A percentile compares a stretch with the other conserved stretches of the same genome.
Evolutionary conservation across 1,284 basidiomycete species (phyloP).

Genomic region (Ganoderma lingzhi): DNA sequence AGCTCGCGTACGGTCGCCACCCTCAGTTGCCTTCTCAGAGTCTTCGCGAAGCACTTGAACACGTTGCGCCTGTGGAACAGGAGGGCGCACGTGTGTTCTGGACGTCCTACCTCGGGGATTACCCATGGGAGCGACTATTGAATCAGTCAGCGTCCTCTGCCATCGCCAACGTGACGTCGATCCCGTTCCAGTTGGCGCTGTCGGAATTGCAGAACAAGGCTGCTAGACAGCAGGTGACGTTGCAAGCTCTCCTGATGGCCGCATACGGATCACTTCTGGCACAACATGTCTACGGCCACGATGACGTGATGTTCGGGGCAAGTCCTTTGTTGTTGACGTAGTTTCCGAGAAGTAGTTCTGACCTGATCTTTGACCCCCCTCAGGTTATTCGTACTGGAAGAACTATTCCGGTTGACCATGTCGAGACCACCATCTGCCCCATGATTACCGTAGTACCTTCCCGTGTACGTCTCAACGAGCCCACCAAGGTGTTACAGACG

Average conservation of each 20-base stretch:
- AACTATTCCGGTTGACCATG: conserved; percentile 49
- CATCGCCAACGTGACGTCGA: conserved; percentile 31
- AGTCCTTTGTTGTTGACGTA: conserved; percentile 26
- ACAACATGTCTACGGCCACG: conserved; percentile 35
- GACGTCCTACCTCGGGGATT: conserved; percentile 44
- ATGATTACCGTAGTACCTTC: conserved; percentile 54
- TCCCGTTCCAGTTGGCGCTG: conserved; percentile 40
- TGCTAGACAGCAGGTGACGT: conserved; percentile 47
- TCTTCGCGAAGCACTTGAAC: conserved; percentile 43
- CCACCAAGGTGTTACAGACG: conserved; percentile 40
- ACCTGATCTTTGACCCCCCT: conserved; percentile 1
- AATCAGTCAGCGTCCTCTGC: conserved; percentile 29
- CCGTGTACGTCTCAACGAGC: conserved; percentile 44
- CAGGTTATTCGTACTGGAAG: conserved; percentile 59
- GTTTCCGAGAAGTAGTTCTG: background rate
- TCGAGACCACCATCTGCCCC: conserved; percentile 50
- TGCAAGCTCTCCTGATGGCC: conserved; percentile 53
- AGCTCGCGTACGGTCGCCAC: conserved; percentile 42
- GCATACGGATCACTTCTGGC: conserved; percentile 48
- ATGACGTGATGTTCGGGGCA: conserved; percentile 56
- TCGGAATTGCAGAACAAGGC: conserved; percentile 45
- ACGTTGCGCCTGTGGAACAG: conserved; percentile 43
- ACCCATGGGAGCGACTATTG: conserved; percentile 43
- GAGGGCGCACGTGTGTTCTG: conserved; percentile 48
- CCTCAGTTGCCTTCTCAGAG: conserved; percentile 34